A percentile compares a stretch with the other conserved stretches of the same genome.
These are phyloP conservation scores for Ogataea ganodermae DNA, from an alignment of 805 yeast genomes.

Conservation along the genomic window DNA sequence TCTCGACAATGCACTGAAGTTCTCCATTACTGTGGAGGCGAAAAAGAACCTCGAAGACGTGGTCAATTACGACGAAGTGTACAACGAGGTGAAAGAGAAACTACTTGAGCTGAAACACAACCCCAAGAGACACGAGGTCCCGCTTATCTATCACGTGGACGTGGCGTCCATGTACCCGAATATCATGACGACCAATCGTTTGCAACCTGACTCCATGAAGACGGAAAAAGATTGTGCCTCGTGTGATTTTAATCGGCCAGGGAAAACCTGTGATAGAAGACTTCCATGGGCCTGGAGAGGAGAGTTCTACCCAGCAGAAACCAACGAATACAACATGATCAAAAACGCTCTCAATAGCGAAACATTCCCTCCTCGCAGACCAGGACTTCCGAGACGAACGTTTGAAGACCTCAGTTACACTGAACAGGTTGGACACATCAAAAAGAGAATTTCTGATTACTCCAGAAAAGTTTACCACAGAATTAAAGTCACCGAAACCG, in stretches of 20 bases:
- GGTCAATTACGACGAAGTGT: slow-evolving; percentile 75
- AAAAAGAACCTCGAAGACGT: slow-evolving; percentile 73
- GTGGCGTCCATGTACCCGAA: slow-evolving; percentile 99
- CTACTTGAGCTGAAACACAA: slow-evolving; percentile 60
- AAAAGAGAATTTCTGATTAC: slow-evolving; percentile 78
- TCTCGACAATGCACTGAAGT: slow-evolving; percentile 73
- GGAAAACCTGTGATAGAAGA: slow-evolving; percentile 87
- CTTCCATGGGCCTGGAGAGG: slow-evolving; percentile 99
- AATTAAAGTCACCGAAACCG: slow-evolving; percentile 76
- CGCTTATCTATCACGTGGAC: slow-evolving; percentile 94
- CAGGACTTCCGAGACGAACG: slow-evolving; percentile 56
- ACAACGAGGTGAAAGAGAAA: slow-evolving; percentile 52
- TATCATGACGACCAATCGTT: slow-evolving; percentile 94
- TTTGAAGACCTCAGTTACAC: slow-evolving; percentile 76
- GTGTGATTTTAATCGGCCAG: slow-evolving; percentile 96
- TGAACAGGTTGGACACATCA: slow-evolving; percentile 76
- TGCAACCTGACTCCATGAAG: slow-evolving; percentile 98
- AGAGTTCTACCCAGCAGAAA: slow-evolving; percentile 87
- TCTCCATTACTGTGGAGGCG: slow-evolving; percentile 82
- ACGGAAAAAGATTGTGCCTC: slow-evolving; percentile 94
- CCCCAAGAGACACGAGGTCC: slow-evolving; percentile 72
- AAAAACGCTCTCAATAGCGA: slow-evolving; percentile 81
- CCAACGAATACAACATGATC: slow-evolving; percentile 89
- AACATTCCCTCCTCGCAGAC: slow-evolving; percentile 62
- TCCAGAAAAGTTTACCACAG: slow-evolving; percentile 84